Percentiles rank a stretch among this genome's conserved stretches.
phyloP scores from a whole-genome alignment of 2,329 filamentous ascomycete species.

The Fusarium protoensiforme region DNA sequence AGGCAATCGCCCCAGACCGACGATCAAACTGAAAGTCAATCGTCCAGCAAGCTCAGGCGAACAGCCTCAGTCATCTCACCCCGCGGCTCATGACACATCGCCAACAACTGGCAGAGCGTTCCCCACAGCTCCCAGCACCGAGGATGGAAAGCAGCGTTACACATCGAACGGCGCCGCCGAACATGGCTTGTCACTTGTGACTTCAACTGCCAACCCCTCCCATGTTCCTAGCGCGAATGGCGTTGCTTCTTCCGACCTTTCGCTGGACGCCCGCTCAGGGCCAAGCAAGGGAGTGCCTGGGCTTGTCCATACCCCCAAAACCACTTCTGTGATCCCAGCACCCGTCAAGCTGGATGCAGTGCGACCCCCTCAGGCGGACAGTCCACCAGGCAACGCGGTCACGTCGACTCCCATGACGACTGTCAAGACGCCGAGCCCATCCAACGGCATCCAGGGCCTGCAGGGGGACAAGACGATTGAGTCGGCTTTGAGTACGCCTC shows the following conservation, averaged over 20 bases:
- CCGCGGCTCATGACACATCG: slow-evolving; percentile 9
- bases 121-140: neutral
- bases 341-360: slow-evolving; percentile 36
- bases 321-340: slow-evolving; percentile 35
- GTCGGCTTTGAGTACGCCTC: slow-evolving; percentile 42
- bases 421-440: slow-evolving; percentile 39
- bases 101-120: neutral
- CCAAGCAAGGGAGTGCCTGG: slow-evolving; percentile 12
- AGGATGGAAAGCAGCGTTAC: slow-evolving; percentile 3
- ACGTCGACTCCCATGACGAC: slow-evolving; percentile 33
- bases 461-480: slow-evolving; percentile 37
- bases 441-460: slow-evolving; percentile 38
- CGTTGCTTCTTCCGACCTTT: slow-evolving; percentile 4
- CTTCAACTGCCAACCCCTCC: slow-evolving; percentile 7
- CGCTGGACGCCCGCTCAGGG: slow-evolving; percentile 1
- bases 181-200: slow-evolving; percentile 20
- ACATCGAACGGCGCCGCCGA: slow-evolving; percentile 15
- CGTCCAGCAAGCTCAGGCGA: slow-evolving; percentile 27
- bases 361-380: slow-evolving; percentile 17
- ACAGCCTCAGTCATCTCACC: slow-evolving; percentile 8
- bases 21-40: slow-evolving; percentile 65
- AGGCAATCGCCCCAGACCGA: slow-evolving; percentile 65
- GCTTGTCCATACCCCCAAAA: slow-evolving; percentile 16
- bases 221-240: slow-evolving; percentile 27
- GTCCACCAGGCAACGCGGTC: slow-evolving; percentile 6